A percentile compares a stretch with the other conserved stretches of the same genome.
These are phyloP conservation scores for Bimuria novae-zelandiae DNA, from an alignment of 2,329 filamentous ascomycete genomes.

Conservation along the genomic window DNA sequence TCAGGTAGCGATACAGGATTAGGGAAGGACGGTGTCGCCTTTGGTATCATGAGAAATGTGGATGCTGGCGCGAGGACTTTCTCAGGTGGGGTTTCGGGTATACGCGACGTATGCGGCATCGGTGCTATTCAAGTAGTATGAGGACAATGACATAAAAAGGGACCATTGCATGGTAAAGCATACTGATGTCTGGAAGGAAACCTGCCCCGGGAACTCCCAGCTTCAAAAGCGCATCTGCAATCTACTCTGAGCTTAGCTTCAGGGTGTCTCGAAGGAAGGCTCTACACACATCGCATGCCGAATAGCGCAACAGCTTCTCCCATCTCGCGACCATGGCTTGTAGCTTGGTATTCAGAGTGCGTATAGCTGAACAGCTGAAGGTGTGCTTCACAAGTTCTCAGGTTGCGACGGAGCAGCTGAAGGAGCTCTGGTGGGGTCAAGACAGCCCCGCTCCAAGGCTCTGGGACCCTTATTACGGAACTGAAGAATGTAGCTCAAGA, in stretches of 20 bases:
- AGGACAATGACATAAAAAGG: conserved; percentile 27
- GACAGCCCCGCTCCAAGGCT: conserved; percentile 28
- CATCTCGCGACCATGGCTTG: conserved; percentile 31
- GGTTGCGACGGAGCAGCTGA: not conserved
- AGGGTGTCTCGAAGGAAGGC: not conserved
- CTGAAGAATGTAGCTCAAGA: not conserved
- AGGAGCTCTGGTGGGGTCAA: conserved; percentile 9
- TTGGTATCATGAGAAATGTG: conserved; percentile 67
- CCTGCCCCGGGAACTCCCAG: conserved; percentile 69
- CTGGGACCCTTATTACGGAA: not conserved
- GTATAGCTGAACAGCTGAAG: not conserved
- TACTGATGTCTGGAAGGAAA: conserved; percentile 67
- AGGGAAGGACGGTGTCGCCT: conserved; percentile 52
- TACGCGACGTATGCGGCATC: conserved; percentile 27
- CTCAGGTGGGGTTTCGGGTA: conserved; percentile 21
- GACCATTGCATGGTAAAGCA: conserved; percentile 5
- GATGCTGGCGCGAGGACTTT: conserved; percentile 59
- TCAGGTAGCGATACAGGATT: conserved; percentile 39
- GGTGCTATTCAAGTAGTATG: conserved; percentile 24
- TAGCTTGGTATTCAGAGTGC: not conserved
- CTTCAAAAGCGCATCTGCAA: conserved; percentile 72
- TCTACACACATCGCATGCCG: conserved; percentile 39
- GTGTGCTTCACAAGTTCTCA: too few species aligned
- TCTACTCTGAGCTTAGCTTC: conserved; percentile 27
- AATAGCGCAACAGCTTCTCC: conserved; percentile 39